Percentiles rank a stretch among this genome's conserved stretches.
phyloP scores from a whole-genome alignment of 495 filamentous ascomycete species.

The Lasiosphaeria hispida region DNA sequence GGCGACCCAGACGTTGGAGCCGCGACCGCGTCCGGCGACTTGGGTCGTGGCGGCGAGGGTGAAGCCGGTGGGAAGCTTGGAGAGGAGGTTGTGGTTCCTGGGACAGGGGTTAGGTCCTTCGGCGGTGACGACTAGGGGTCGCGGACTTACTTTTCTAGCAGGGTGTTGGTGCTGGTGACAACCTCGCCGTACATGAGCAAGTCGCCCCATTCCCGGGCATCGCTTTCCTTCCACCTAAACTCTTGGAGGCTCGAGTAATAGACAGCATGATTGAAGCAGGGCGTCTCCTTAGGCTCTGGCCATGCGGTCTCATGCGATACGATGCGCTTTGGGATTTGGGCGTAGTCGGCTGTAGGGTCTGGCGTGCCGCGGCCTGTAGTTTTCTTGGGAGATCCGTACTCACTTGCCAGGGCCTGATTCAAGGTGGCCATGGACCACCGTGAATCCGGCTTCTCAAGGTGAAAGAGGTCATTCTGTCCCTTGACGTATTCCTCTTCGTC shows the following conservation, averaged over 20 bases:
- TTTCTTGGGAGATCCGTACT: slow-evolving; percentile 23
- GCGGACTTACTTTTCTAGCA: slow-evolving; percentile 77
- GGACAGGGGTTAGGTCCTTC: slow-evolving; percentile 1
- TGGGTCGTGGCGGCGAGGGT: slow-evolving; percentile 91
- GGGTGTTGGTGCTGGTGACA: slow-evolving; percentile 88
- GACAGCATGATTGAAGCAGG: slow-evolving; percentile 80
- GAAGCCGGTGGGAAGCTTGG: slow-evolving; percentile 74
- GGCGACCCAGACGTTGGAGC: slow-evolving; percentile 92
- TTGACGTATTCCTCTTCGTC: slow-evolving; percentile 72
- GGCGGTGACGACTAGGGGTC: background rate
- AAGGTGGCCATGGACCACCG: slow-evolving; percentile 54
- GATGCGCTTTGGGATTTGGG: slow-evolving; percentile 67
- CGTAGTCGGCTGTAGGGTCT: slow-evolving; percentile 75
- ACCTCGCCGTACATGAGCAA: slow-evolving; percentile 86
- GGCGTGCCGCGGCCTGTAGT: slow-evolving; percentile 22
- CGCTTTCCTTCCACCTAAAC: slow-evolving; percentile 55
- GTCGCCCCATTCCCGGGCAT: slow-evolving; percentile 68
- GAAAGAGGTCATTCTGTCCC: slow-evolving; percentile 83
- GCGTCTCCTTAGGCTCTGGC: slow-evolving; percentile 73
- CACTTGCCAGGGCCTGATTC: slow-evolving; percentile 31
- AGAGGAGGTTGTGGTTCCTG: slow-evolving; percentile 76
- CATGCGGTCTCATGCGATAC: slow-evolving; percentile 66
- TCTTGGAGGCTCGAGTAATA: slow-evolving; percentile 71
- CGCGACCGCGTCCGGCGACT: slow-evolving; percentile 86
- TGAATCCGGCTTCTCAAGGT: slow-evolving; percentile 60